A percentile compares a stretch with the other conserved stretches of the same genome.
phyloP scores from a whole-genome alignment of 768 basidiomycete genomes.

The Leccinum pellstonianum region DNA sequence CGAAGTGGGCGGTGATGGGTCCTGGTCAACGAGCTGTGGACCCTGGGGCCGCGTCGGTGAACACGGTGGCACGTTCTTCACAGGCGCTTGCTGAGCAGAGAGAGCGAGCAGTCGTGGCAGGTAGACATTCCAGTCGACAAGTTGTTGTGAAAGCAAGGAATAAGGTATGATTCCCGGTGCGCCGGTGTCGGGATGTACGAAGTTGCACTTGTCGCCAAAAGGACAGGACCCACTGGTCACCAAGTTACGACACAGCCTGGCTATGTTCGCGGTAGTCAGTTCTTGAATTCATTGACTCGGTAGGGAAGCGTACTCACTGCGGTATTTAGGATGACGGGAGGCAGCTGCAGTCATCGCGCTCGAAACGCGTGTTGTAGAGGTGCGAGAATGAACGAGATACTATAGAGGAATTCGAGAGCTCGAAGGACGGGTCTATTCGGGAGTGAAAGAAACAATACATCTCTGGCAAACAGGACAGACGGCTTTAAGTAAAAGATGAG shows the following conservation, averaged over 20 bases:
- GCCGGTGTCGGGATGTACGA: slow-evolving; percentile 31
- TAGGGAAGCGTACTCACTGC: slow-evolving; percentile 26
- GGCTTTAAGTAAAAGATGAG: slow-evolving; percentile 28
- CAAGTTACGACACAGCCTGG: slow-evolving; percentile 37
- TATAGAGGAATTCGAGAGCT: neutral
- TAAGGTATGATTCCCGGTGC: slow-evolving; percentile 10
- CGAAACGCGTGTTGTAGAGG: slow-evolving; percentile 5
- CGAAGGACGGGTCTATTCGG: slow-evolving; percentile 1
- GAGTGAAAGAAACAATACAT: slow-evolving; percentile 18
- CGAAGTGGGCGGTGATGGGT: slow-evolving; percentile 16
- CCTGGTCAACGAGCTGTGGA: slow-evolving; percentile 20
- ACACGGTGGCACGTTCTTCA: slow-evolving; percentile 1
- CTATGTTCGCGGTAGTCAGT: slow-evolving; percentile 22
- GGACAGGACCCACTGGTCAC: slow-evolving; percentile 36
- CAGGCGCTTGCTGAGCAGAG: slow-evolving; percentile 5
- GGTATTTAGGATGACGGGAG: slow-evolving; percentile 28
- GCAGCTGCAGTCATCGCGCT: slow-evolving; percentile 9
- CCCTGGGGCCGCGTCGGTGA: slow-evolving; percentile 10
- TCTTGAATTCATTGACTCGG: neutral
- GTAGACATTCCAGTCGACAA: slow-evolving; percentile 19
- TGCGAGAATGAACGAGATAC: neutral
- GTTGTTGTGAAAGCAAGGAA: slow-evolving; percentile 16
- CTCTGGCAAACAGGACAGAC: slow-evolving; percentile 19
- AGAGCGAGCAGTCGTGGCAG: slow-evolving; percentile 16
- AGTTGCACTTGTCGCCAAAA: slow-evolving; percentile 39